Conservation (phyloP, 2,329 filamentous ascomycete genomes). For the Fusarium verticillioides region DNA sequence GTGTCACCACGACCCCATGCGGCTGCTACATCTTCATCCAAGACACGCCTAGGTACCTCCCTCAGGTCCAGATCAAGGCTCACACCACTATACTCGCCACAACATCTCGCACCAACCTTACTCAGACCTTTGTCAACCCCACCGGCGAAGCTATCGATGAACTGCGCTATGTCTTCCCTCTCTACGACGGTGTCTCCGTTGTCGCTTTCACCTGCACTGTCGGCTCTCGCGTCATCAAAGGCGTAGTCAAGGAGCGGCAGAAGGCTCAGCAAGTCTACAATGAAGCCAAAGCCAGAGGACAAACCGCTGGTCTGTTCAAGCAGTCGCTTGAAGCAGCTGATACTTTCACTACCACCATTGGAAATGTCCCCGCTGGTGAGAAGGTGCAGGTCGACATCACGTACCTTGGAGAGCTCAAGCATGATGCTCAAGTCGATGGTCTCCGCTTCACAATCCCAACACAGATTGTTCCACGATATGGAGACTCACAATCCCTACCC, state of each 20-base stretch:
- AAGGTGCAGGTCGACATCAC: conserved; percentile 69
- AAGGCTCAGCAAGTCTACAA: conserved; percentile 70
- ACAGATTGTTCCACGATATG: conserved; percentile 74
- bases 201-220: conserved; percentile 74
- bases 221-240: conserved; percentile 67
- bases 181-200: conserved; percentile 78
- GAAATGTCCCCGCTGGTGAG: conserved; percentile 71
- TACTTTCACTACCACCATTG: conserved; percentile 74
- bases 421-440: conserved; percentile 75
- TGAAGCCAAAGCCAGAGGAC: conserved; percentile 65
- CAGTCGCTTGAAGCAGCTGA: conserved; percentile 69
- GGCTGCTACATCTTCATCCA: conserved; percentile 51
- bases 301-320: conserved; percentile 74
- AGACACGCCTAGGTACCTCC: conserved; percentile 58
- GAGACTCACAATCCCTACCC: conserved; percentile 41
- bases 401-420: conserved; percentile 77
- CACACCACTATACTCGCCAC: conserved; percentile 71
- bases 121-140: conserved; percentile 71
- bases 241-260: conserved; percentile 73
- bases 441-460: conserved; percentile 77
- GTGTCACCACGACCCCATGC: conserved; percentile 32
- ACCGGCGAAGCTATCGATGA: conserved; percentile 52
- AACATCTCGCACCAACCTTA: conserved; percentile 59
- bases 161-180: conserved; percentile 74
- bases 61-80: conserved; percentile 66